Conservation (phyloP, 768 basidiomycete species). For the Coprinopsis strossmayeri region DNA sequence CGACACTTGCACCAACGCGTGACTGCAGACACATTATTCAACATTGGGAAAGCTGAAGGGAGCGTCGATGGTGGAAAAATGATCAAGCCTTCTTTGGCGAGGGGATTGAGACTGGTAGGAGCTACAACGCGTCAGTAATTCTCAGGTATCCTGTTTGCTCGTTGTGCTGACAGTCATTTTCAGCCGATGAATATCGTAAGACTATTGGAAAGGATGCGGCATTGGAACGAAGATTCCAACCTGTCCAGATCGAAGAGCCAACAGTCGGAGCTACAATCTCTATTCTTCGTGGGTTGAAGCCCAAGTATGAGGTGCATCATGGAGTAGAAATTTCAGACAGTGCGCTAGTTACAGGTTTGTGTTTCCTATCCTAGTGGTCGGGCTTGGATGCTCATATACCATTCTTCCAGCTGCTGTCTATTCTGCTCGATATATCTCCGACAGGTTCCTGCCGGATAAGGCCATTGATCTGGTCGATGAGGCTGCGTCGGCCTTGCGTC, state of each 20-base stretch:
- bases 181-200: conserved; percentile 85
- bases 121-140: conserved; percentile 73
- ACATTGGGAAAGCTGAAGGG: conserved; percentile 87
- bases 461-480: conserved; percentile 92
- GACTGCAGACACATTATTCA: conserved; percentile 72
- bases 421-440: conserved; percentile 77
- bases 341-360: conserved; percentile 76
- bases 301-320: conserved; percentile 86
- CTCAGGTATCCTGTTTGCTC: not conserved
- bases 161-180: not conserved
- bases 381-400: not conserved
- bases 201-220: conserved; percentile 91
- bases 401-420: conserved; percentile 66
- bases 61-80: conserved; percentile 90
- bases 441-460: conserved; percentile 86
- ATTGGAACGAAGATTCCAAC: conserved; percentile 87
- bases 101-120: conserved; percentile 83
- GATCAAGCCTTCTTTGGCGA: conserved; percentile 87
- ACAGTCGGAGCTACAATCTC: conserved; percentile 79
- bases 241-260: conserved; percentile 84
- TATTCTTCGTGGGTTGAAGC: conserved; percentile 81
- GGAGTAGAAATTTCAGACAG: conserved; percentile 89
- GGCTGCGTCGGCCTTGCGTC: conserved; percentile 78
- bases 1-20: too few species aligned
- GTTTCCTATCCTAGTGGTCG: too few species aligned